A percentile compares a stretch with the other conserved stretches of the same genome.
phyloP scores from a whole-genome alignment of 352 stramenopile species.

The Phytophthora fragariae region DNA sequence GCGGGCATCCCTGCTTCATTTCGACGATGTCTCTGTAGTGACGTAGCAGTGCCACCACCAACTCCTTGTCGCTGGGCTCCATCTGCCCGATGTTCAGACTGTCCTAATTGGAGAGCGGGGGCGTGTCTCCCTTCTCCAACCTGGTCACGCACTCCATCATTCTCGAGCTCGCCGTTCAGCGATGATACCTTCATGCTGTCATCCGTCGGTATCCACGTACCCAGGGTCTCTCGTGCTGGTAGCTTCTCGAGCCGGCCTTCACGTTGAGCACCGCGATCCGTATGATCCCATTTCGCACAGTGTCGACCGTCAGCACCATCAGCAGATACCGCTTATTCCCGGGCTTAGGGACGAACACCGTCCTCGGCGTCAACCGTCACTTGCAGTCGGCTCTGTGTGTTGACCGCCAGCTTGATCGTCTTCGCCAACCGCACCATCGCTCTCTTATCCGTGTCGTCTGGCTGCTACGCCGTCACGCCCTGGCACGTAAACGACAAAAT shows the following conservation, averaged over 20 bases:
- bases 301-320: slow-evolving; percentile 17
- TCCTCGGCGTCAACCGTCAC: slow-evolving; percentile 22
- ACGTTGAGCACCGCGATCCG: slow-evolving; percentile 22
- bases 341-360: slow-evolving; percentile 13
- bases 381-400: not conserved
- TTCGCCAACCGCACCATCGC: slow-evolving; percentile 7
- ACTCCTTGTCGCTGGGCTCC: too few species aligned
- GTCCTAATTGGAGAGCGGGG: too few species aligned
- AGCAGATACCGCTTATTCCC: slow-evolving; percentile 6
- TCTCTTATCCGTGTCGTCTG: not conserved
- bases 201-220: too few species aligned
- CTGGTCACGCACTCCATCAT: too few species aligned
- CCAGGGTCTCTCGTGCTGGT: too few species aligned
- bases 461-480: not conserved
- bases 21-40: too few species aligned
- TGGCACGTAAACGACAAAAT: slow-evolving; percentile 14
- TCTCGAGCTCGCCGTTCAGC: too few species aligned
- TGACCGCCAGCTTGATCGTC: slow-evolving; percentile 18
- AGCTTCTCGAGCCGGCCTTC: not conserved
- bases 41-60: too few species aligned
- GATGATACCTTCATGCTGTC: too few species aligned
- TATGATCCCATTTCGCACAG: not conserved
- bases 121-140: too few species aligned
- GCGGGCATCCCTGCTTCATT: too few species aligned
- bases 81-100: too few species aligned